These are phyloP conservation scores for Lichtheimia corymbifera DNA, from an alignment of 371 early-diverging fungal genomes.

Conservation along the genomic window DNA sequence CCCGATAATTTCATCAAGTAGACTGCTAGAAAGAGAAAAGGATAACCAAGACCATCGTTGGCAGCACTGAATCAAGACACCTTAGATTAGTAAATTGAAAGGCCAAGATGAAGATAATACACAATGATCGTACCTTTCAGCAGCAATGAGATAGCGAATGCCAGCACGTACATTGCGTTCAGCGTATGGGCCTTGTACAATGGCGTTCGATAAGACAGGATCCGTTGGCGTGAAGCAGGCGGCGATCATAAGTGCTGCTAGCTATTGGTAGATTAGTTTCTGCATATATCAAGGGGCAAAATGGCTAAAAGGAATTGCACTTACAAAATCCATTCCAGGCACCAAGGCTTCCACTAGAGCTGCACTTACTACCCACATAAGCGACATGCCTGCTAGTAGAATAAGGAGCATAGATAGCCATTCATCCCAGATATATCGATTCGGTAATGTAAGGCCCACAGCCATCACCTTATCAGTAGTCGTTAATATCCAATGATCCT, in stretches of 20 bases:
- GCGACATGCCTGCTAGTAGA: constrained; percentile 77
- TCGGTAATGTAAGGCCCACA: neutral
- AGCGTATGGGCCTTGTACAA: constrained; percentile 94
- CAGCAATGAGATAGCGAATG: constrained; percentile 81
- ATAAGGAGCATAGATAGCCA: constrained; percentile 63
- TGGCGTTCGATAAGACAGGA: constrained; percentile 83
- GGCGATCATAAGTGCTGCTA: constrained; percentile 44
- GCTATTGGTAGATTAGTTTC: constrained; percentile 17
- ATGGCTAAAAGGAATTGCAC: neutral
- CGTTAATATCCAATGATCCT: no score
- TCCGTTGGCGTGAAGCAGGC: constrained; percentile 54
- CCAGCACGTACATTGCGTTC: constrained; percentile 82
- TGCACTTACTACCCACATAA: constrained; percentile 59
- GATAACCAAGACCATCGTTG: constrained; percentile 86
- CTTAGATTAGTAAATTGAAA: constrained; percentile 61
- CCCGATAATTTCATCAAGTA: constrained; percentile 62
- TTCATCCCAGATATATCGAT: constrained; percentile 23
- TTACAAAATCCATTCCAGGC: constrained; percentile 38
- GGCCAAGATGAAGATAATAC: neutral
- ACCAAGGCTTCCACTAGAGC: constrained; percentile 35
- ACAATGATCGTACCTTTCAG: constrained; percentile 59
- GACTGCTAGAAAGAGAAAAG: constrained; percentile 84
- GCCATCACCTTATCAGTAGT: constrained; percentile 4
- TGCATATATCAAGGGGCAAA: no score
- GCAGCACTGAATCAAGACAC: constrained; percentile 65